Evolutionary conservation across 768 basidiomycete genomes (phyloP).

Genomic region (Hypsizygus marmoreus): DNA sequence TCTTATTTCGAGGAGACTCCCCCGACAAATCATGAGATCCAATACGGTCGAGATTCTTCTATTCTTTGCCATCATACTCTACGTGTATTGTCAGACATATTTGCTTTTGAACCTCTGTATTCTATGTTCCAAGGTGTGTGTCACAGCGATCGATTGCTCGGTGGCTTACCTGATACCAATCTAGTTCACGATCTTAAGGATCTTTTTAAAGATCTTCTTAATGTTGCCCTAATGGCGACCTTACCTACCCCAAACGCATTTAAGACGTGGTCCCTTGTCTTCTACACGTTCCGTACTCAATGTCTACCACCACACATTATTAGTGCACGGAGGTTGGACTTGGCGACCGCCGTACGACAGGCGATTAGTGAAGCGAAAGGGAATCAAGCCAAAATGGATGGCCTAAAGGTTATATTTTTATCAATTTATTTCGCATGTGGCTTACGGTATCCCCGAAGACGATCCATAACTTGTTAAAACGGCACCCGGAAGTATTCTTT

Average conservation of each 20-base stretch:
- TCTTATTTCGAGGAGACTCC: slow-evolving; percentile 20
- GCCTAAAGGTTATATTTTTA: slow-evolving; percentile 30
- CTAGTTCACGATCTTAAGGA: slow-evolving; percentile 45
- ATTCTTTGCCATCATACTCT: slow-evolving; percentile 57
- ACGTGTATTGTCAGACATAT: slow-evolving; percentile 50
- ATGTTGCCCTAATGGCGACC: slow-evolving; percentile 34
- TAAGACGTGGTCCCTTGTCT: slow-evolving; percentile 46
- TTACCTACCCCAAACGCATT: slow-evolving; percentile 39
- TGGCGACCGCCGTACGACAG: slow-evolving; percentile 37
- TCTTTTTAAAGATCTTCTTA: slow-evolving; percentile 47
- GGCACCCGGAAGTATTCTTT: slow-evolving; percentile 49
- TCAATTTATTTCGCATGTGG: background rate
- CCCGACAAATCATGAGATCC: slow-evolving; percentile 37
- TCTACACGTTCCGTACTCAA: slow-evolving; percentile 54
- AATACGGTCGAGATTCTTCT: slow-evolving; percentile 41
- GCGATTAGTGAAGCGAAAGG: slow-evolving; percentile 35
- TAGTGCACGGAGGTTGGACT: slow-evolving; percentile 24
- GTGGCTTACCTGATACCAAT: slow-evolving; percentile 6
- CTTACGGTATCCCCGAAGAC: slow-evolving; percentile 26
- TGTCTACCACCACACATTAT: slow-evolving; percentile 47
- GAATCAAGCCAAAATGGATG: slow-evolving; percentile 33
- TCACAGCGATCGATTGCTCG: background rate
- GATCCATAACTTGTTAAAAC: slow-evolving; percentile 33
- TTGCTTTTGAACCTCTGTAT: slow-evolving; percentile 48
- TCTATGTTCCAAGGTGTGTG: slow-evolving; percentile 51